Percentiles rank a stretch among this genome's conserved stretches.
Conservation (phyloP, 768 basidiomycete species). For the Mycena rebaudengoi region DNA sequence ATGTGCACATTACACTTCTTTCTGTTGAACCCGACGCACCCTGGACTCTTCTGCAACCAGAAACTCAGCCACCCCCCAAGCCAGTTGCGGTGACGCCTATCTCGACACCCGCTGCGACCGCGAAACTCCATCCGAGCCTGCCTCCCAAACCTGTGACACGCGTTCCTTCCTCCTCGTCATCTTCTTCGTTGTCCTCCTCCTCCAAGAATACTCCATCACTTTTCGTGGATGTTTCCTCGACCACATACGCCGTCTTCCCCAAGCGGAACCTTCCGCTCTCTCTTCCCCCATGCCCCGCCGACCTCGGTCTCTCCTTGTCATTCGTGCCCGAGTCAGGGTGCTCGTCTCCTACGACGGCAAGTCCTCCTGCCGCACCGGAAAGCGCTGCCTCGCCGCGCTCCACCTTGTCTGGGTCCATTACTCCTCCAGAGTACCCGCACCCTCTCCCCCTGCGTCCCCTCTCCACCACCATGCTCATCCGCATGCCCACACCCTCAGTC, state of each 20-base stretch:
- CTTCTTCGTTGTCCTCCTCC: too few species aligned
- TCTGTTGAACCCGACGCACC: slow-evolving; percentile 66
- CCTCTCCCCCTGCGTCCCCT: slow-evolving; percentile 60
- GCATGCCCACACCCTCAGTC: slow-evolving; percentile 54
- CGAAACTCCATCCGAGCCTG: slow-evolving; percentile 40
- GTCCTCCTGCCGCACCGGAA: slow-evolving; percentile 17
- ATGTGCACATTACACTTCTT: slow-evolving; percentile 67
- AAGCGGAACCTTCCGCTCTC: slow-evolving; percentile 51
- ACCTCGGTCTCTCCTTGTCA: slow-evolving; percentile 45
- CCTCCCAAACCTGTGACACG: slow-evolving; percentile 38
- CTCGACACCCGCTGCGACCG: slow-evolving; percentile 28
- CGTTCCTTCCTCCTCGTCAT: slow-evolving; percentile 25
- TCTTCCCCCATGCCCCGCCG: slow-evolving; percentile 39
- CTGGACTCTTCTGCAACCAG: slow-evolving; percentile 61
- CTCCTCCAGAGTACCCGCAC: slow-evolving; percentile 30
- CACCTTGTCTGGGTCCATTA: slow-evolving; percentile 19
- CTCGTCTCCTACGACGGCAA: slow-evolving; percentile 26
- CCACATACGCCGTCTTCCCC: slow-evolving; percentile 61
- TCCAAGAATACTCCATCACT: slow-evolving; percentile 34
- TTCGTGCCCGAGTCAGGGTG: slow-evolving; percentile 42
- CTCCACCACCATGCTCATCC: slow-evolving; percentile 66
- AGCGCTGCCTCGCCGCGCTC: slow-evolving; percentile 6
- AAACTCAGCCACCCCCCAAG: slow-evolving; percentile 21
- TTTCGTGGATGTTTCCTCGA: slow-evolving; percentile 56
- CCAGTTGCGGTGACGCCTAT: slow-evolving; percentile 21